Conservation (phyloP, 164 flowering plant genomes). For the Chimonanthus praecox region DNA sequence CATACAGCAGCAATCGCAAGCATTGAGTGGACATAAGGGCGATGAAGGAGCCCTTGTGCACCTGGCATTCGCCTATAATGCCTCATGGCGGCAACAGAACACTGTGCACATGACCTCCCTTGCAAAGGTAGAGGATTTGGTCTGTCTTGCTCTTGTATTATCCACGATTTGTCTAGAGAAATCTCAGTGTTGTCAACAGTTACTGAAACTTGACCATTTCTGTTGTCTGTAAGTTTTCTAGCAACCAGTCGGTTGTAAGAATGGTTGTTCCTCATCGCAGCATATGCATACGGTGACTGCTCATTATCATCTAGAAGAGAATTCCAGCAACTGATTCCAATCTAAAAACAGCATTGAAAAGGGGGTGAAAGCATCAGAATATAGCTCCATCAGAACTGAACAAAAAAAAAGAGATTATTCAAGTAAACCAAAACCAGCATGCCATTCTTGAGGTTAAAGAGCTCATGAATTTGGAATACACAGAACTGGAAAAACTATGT, state of each 20-base stretch:
- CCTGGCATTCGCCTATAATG: constrained; percentile 30
- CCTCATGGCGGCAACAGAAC: constrained; percentile 40
- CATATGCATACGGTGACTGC: constrained; percentile 70
- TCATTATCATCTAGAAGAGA: constrained; percentile 61
- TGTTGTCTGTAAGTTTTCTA: constrained; percentile 52
- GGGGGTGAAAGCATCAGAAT: background rate
- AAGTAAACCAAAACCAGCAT: background rate
- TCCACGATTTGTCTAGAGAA: constrained; percentile 22
- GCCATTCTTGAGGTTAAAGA: no score
- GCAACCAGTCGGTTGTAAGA: constrained; percentile 67
- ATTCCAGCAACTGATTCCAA: constrained; percentile 75
- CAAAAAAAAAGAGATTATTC: background rate
- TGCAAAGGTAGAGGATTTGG: constrained; percentile 9
- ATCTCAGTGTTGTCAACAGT: constrained; percentile 31
- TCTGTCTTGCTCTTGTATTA: constrained; percentile 12
- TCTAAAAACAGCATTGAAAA: constrained; percentile 20
- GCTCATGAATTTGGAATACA: background rate
- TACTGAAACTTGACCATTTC: constrained; percentile 53
- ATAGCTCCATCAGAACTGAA: background rate
- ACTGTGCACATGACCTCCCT: constrained; percentile 40
- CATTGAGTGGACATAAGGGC: constrained; percentile 73
- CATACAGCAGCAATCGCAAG: constrained; percentile 85
- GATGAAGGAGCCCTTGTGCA: constrained; percentile 56
- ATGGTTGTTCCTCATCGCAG: constrained; percentile 54
- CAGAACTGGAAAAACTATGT: background rate